Conservation (phyloP, 164 flowering plant species). For the Annona squamosa region DNA sequence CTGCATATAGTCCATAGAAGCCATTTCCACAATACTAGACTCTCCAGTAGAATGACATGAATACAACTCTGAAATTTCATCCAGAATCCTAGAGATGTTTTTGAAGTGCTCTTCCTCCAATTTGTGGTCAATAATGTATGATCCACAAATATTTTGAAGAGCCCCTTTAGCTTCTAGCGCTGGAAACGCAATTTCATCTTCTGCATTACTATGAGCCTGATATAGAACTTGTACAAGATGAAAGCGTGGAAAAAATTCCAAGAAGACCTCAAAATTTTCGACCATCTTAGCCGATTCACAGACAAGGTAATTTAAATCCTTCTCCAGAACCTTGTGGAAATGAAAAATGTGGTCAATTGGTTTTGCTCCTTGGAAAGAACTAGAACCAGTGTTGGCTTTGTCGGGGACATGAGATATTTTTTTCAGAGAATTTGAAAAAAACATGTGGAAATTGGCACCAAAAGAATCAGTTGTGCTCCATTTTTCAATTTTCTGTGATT, state of each 20-base stretch:
- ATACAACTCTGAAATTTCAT: constrained; percentile 41
- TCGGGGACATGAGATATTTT: constrained; percentile 18
- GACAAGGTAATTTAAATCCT: constrained; percentile 60
- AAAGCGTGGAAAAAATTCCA: constrained; percentile 51
- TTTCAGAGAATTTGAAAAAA: constrained; percentile 36
- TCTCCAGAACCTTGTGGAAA: constrained; percentile 73
- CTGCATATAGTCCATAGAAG: constrained; percentile 14
- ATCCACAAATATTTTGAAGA: constrained; percentile 42
- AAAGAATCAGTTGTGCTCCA: constrained; percentile 39
- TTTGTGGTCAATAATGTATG: constrained; percentile 71
- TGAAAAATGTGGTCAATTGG: constrained; percentile 65
- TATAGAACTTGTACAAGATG: constrained; percentile 34
- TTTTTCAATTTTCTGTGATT: constrained; percentile 10
- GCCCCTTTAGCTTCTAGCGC: constrained; percentile 71
- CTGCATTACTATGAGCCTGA: constrained; percentile 63
- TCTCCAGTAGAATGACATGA: constrained; percentile 17
- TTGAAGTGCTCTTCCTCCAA: constrained; percentile 46
- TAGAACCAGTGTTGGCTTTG: constrained; percentile 15
- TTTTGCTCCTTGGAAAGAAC: constrained; percentile 24
- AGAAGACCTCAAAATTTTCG: constrained; percentile 32
- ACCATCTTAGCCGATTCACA: constrained; percentile 41
- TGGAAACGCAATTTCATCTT: constrained; percentile 82
- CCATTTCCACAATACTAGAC: constrained; percentile 9
- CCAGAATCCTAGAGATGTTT: constrained; percentile 38
- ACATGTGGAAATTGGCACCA: constrained; percentile 42